These are phyloP conservation scores for Trapa bicornis DNA, from an alignment of 345 rosid genomes.

Conservation along the genomic window DNA sequence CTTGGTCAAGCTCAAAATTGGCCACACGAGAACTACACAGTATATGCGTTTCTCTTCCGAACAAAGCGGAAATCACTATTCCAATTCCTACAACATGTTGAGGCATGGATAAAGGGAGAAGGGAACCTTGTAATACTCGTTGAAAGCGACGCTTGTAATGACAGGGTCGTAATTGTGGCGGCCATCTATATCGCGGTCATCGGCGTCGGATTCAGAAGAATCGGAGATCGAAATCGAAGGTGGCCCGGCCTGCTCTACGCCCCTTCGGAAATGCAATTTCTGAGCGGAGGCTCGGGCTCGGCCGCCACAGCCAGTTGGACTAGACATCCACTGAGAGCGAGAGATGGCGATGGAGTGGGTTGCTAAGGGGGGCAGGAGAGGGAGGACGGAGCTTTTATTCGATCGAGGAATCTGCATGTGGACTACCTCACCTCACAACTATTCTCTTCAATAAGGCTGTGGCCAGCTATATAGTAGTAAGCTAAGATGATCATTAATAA, in stretches of 20 bases:
- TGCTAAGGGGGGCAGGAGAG: neutral
- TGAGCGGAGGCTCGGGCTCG: neutral
- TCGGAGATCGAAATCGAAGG: slow-evolving; percentile 22
- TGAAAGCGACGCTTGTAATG: slow-evolving; percentile 56
- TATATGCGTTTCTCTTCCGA: neutral
- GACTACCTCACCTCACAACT: neutral
- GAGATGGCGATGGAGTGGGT: neutral
- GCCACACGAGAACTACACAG: neutral
- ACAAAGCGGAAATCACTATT: neutral
- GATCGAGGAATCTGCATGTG: slow-evolving; percentile 3
- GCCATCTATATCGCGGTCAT: neutral
- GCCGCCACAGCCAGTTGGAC: neutral
- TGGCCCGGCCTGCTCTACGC: neutral
- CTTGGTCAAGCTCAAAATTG: neutral
- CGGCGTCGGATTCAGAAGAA: slow-evolving; percentile 19
- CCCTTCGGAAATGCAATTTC: neutral
- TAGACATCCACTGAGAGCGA: neutral
- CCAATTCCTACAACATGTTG: neutral
- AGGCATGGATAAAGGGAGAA: neutral
- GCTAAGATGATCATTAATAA: neutral
- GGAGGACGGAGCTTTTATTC: neutral
- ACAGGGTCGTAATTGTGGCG: slow-evolving; percentile 31
- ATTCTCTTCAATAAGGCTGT: too few species aligned
- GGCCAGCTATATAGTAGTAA: too few species aligned
- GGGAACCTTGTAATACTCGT: slow-evolving; percentile 73